Percentiles rank a stretch among this genome's conserved stretches.
These are phyloP conservation scores for Colletotrichum costaricense DNA, from an alignment of 2,329 filamentous ascomycete genomes.

Conservation along the genomic window DNA sequence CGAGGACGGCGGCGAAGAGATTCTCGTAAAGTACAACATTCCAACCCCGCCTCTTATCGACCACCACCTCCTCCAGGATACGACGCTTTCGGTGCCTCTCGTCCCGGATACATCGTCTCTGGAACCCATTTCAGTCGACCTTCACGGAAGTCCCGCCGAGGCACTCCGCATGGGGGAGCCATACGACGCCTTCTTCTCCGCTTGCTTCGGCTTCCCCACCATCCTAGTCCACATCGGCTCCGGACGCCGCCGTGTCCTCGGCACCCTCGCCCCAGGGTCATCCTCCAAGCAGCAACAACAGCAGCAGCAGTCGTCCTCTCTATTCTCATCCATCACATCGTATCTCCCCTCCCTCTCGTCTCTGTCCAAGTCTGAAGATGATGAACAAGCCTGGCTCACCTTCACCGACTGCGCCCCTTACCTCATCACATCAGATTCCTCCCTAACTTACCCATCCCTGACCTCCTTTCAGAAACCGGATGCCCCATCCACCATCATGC, in stretches of 20 bases:
- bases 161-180: conserved; percentile 72
- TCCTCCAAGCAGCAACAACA: neutral
- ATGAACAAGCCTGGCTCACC: conserved; percentile 64
- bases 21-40: conserved; percentile 56
- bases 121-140: conserved; percentile 60
- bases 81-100: conserved; percentile 66
- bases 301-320: conserved; percentile 9
- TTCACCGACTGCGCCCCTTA: conserved; percentile 83
- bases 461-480: conserved; percentile 58
- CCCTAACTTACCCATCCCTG: conserved; percentile 72
- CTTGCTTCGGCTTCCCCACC: conserved; percentile 71
- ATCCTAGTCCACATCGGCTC: conserved; percentile 74
- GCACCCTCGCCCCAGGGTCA: conserved; percentile 59
- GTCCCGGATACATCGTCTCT: conserved; percentile 60
- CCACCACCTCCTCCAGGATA: conserved; percentile 47
- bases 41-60: conserved; percentile 54
- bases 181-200: conserved; percentile 75
- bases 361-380: conserved; percentile 2
- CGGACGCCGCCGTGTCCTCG: conserved; percentile 69
- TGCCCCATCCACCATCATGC: conserved; percentile 60
- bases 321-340: conserved; percentile 45
- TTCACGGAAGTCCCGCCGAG: conserved; percentile 68
- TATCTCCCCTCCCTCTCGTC: conserved; percentile 42
- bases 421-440: conserved; percentile 77
- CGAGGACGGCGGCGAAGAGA: conserved; percentile 40